Base-by-base conservation (phyloP, 2,329 filamentous ascomycete genomes). In the Sporothrix brasiliensis region DNA sequence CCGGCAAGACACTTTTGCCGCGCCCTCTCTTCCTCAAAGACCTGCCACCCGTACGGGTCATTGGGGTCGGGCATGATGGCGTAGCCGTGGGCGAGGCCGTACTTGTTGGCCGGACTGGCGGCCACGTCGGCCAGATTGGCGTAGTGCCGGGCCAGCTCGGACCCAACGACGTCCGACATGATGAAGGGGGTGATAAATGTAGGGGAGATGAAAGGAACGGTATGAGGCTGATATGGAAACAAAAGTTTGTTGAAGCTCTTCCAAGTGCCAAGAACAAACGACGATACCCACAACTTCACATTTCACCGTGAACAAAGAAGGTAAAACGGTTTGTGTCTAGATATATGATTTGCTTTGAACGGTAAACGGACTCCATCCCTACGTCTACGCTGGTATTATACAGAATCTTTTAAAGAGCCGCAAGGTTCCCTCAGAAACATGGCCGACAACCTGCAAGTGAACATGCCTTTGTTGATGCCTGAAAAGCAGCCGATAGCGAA, bases 11-110 rank as follows among this genome's bases (percentile, higher is more conserved):
- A 11, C 70, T 69, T 66, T 52, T 56, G 66, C 34, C 21, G 30
- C 13, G 50, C 67, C 11, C 66, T 52, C 30, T 66, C 70, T 11
- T 47, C 54, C n/a, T 71, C 70, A 41, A 66, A 69, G 14, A 67
- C 66, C 27, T 66, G 58, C 70, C 70, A 71, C n/a, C 66, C 70
- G 11, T 71, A 68, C 11, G 61, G 63, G 6, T 70, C 56, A 41
- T 61, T 53, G 30, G 69, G 71, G 24, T 56, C 58, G 0, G 71
- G 69, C 10, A 49, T 56, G 39, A 68, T 24, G n/a, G 54, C 19
- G 49, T 69, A 70, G 67, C 67, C 49, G 69, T 69, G 34, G 7
- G 27, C 30, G 34, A 70, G 58, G 52, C 68, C 68, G 68, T 71
- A 71, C 47, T 68, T 14, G 72, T 73, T 71, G 69, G 34, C 21